phyloP scores from a whole-genome alignment of 192 early-diverging fungal species.

The Rhizophagus sp. region DNA sequence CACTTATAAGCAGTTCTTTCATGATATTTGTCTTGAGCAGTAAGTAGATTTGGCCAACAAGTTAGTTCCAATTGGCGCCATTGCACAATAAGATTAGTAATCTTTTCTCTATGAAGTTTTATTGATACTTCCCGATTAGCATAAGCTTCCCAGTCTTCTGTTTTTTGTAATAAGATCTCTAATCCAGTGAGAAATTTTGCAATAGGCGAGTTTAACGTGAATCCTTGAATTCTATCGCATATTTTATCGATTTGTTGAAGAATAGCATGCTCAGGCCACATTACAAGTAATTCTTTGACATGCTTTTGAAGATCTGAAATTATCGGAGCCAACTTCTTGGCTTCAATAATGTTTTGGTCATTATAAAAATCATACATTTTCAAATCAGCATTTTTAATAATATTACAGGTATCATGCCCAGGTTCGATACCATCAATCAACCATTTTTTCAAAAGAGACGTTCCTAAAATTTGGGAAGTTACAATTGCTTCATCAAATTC shows the following conservation, averaged over 20 bases:
- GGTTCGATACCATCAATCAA: conserved; percentile 19
- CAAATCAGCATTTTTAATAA: conserved; percentile 36
- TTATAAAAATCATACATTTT: conserved; percentile 89
- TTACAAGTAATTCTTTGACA: conserved; percentile 59
- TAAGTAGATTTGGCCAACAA: conserved; percentile 86
- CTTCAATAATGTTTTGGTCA: conserved; percentile 76
- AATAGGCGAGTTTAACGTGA: conserved; percentile 79
- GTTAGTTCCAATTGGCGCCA: conserved; percentile 94
- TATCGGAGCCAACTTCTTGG: conserved; percentile 62
- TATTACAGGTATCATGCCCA: conserved; percentile 13
- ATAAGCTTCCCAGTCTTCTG: conserved; percentile 93
- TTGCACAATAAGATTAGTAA: conserved; percentile 72
- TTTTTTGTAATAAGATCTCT: conserved; percentile 84
- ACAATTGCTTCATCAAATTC: conserved; percentile 48
- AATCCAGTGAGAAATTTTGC: conserved; percentile 89
- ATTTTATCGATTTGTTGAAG: conserved; percentile 75
- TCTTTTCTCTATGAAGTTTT: conserved; percentile 63
- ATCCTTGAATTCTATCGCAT: conserved; percentile 56
- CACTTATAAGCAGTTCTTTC: conserved; percentile 65
- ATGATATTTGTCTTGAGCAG: conserved; percentile 74
- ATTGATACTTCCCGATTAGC: conserved; percentile 81
- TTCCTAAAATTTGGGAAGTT: conserved; percentile 53
- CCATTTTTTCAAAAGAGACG: conserved; percentile 54
- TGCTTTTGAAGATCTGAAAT: conserved; percentile 61
- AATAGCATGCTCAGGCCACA: conserved; percentile 93